Percentiles rank a stretch among this genome's conserved stretches.
Evolutionary conservation across 2,329 filamentous ascomycete species (phyloP).

Genomic region (Zopfia rhizophila): DNA sequence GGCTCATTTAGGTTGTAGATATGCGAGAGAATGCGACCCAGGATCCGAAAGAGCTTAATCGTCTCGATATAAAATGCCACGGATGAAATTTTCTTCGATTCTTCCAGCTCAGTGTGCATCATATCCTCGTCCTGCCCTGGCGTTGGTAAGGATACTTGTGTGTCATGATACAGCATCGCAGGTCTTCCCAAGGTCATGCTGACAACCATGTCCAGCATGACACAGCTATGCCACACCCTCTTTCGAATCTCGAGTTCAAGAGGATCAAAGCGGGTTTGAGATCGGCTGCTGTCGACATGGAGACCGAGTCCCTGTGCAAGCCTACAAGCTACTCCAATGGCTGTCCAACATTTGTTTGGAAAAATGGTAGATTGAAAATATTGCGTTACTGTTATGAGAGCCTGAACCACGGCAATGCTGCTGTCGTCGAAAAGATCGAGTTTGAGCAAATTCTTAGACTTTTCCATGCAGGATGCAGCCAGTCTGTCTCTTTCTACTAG

Average conservation of each 20-base stretch:
- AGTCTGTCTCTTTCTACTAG: constrained; percentile 14
- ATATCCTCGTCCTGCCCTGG: constrained; percentile 6
- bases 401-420: constrained; percentile 16
- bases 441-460: constrained; percentile 14
- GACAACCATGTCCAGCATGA: constrained; percentile 17
- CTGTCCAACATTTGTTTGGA: constrained; percentile 20
- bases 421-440: constrained; percentile 16
- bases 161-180: constrained; percentile 16
- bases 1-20: constrained; percentile 16
- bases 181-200: constrained; percentile 24
- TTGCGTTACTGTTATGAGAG: constrained; percentile 16
- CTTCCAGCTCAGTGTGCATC: no score
- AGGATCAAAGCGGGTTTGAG: neutral
- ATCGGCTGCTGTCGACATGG: constrained; percentile 11
- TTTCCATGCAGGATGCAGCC: constrained; percentile 12
- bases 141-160: constrained; percentile 6
- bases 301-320: constrained; percentile 18
- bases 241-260: constrained; percentile 11
- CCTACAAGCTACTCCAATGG: constrained; percentile 18
- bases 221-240: constrained; percentile 19
- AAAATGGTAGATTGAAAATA: constrained; percentile 20
- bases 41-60: constrained; percentile 16
- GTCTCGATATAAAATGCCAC: constrained; percentile 16
- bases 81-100: constrained; percentile 1
- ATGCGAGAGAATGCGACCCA: constrained; percentile 14